These are phyloP conservation scores for Vinca minor DNA, from an alignment of 257 asterid species.

Conservation along the genomic window DNA sequence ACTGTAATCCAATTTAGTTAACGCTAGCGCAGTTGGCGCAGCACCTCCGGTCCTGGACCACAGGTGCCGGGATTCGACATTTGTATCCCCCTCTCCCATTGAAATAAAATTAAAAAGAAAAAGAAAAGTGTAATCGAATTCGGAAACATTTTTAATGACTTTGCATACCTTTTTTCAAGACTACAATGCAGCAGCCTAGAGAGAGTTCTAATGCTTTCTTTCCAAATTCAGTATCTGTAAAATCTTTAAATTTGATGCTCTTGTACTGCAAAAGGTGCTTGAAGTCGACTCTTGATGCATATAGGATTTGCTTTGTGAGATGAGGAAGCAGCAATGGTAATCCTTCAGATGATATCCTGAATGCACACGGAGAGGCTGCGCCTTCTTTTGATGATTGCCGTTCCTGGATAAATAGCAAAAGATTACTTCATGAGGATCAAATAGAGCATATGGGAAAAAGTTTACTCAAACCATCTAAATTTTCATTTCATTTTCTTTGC, in stretches of 20 bases:
- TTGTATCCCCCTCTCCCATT: too few relatives aligned
- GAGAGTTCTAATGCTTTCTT: constrained; percentile 58
- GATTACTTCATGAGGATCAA: background rate
- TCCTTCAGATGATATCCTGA: constrained; percentile 98
- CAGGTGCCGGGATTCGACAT: too few relatives aligned
- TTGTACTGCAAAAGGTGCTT: constrained; percentile 75
- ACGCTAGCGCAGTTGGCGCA: too few relatives aligned
- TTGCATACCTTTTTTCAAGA: constrained; percentile 55
- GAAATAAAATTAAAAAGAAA: too few relatives aligned
- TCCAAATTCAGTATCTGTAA: constrained; percentile 50
- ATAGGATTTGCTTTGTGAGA: constrained; percentile 65
- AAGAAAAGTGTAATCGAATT: background rate
- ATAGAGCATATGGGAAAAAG: background rate
- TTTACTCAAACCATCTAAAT: background rate
- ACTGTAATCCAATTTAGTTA: too few relatives aligned
- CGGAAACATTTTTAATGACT: background rate
- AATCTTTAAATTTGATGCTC: constrained; percentile 63
- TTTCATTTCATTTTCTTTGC: background rate
- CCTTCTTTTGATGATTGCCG: constrained; percentile 90
- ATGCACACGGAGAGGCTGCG: constrained; percentile 53
- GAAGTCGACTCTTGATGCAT: constrained; percentile 65
- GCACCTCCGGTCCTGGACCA: too few relatives aligned
- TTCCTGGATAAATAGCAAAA: constrained; percentile 46
- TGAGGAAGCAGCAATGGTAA: constrained; percentile 82
- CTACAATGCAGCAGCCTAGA: constrained; percentile 78